Conservation (phyloP, 2,329 filamentous ascomycete genomes). For the Fusarium tjaetaba region DNA sequence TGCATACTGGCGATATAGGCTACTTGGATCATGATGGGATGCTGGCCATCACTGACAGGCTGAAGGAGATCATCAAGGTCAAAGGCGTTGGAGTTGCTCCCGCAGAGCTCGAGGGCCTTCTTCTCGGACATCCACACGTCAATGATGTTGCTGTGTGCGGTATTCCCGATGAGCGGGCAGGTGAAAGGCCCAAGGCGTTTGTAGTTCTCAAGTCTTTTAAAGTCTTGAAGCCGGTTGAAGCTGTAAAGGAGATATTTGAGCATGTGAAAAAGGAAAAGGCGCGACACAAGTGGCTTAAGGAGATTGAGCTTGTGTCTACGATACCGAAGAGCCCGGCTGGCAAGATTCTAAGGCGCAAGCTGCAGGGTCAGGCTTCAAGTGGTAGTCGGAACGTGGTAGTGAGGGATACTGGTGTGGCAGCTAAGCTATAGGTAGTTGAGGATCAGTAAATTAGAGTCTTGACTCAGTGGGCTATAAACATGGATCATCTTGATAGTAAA, state of each 20-base stretch:
- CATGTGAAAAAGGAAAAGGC: not conserved
- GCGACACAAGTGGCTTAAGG: conserved; percentile 5
- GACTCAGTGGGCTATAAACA: too few species aligned
- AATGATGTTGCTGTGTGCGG: not conserved
- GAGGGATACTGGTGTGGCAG: accelerated
- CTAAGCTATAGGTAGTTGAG: not conserved
- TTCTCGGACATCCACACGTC: not conserved
- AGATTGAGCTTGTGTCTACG: not conserved
- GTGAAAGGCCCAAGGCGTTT: not conserved
- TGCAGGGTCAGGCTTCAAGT: not conserved
- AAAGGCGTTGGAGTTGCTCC: conserved; percentile 6
- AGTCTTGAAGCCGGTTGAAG: not conserved
- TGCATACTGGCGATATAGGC: conserved; percentile 3
- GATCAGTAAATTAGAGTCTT: accelerated
- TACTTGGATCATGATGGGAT: not conserved
- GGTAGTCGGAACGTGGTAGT: not conserved
- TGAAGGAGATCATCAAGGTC: conserved; percentile 24
- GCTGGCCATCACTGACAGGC: not conserved
- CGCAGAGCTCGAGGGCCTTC: conserved; percentile 1
- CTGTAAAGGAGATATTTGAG: not conserved
- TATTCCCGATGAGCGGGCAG: not conserved
- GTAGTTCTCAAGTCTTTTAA: not conserved
- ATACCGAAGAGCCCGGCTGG: conserved; percentile 10
- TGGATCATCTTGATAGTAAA: too few species aligned
- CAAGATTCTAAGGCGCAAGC: not conserved